phyloP scores from a whole-genome alignment of 805 yeast species.

The Metahyphopichia silvanorum region DNA sequence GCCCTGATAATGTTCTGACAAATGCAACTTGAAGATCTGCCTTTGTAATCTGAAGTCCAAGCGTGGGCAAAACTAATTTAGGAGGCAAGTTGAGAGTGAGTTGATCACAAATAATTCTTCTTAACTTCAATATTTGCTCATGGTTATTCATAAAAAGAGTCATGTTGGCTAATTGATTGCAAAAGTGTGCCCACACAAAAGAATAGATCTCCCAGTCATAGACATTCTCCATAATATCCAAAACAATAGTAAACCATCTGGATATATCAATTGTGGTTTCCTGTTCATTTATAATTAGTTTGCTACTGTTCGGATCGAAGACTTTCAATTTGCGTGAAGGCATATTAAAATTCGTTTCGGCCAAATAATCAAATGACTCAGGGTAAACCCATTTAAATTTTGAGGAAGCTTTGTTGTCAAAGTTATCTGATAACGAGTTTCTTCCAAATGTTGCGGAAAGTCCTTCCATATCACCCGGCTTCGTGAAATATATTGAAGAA shows the following conservation, averaged over 20 bases:
- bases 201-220: slow-evolving; percentile 72
- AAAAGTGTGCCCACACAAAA: slow-evolving; percentile 61
- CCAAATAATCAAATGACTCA: slow-evolving; percentile 50
- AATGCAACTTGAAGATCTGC: slow-evolving; percentile 66
- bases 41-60: slow-evolving; percentile 36
- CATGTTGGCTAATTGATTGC: slow-evolving; percentile 65
- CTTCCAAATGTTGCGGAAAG: slow-evolving; percentile 58
- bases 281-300: slow-evolving; percentile 2
- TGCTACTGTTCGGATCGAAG: slow-evolving; percentile 4
- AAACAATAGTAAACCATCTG: slow-evolving; percentile 50
- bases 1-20: slow-evolving; percentile 58
- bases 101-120: slow-evolving; percentile 56
- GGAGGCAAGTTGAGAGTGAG: slow-evolving; percentile 48
- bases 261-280: slow-evolving; percentile 38
- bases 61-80: slow-evolving; percentile 33
- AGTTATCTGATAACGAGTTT: slow-evolving; percentile 29
- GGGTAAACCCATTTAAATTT: slow-evolving; percentile 56
- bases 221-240: slow-evolving; percentile 48
- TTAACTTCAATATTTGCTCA: slow-evolving; percentile 37
- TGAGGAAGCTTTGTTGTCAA: slow-evolving; percentile 15
- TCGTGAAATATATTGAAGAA: slow-evolving; percentile 44
- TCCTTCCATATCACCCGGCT: slow-evolving; percentile 63
- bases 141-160: slow-evolving; percentile 44
- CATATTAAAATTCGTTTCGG: slow-evolving; percentile 36
- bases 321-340: slow-evolving; percentile 31